Evolutionary conservation across 345 rosid genomes (phyloP).

Genomic region (Populus alba): DNA sequence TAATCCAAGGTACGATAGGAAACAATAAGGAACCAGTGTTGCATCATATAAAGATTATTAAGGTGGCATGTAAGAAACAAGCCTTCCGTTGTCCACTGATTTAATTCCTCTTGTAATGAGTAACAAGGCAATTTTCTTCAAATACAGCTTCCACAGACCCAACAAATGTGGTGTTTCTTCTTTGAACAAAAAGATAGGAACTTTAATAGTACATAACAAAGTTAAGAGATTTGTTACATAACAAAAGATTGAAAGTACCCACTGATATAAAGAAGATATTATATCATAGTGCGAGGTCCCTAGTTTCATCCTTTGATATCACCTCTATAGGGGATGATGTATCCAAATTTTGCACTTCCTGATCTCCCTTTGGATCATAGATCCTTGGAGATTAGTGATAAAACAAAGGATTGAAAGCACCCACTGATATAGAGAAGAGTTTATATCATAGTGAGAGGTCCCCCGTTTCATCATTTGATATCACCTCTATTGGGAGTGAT

Average conservation of each 20-base stretch:
- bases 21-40: background rate
- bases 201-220: background rate
- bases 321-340: background rate
- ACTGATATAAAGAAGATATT: background rate
- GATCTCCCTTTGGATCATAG: background rate
- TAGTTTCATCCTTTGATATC: background rate
- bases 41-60: background rate
- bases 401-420: background rate
- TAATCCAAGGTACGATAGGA: background rate
- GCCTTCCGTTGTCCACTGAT: background rate
- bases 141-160: background rate
- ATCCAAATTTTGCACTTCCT: background rate
- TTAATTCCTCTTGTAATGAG: background rate
- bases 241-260: background rate
- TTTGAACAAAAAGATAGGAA: background rate
- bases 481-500: background rate
- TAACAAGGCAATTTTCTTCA: background rate
- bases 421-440: background rate
- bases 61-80: background rate
- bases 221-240: background rate
- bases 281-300: background rate
- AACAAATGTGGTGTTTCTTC: background rate
- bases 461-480: background rate
- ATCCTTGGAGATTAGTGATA: background rate
- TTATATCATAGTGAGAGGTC: background rate